Conservation (phyloP, 2,329 filamentous ascomycete genomes). For the Aureobasidium pullulans region DNA sequence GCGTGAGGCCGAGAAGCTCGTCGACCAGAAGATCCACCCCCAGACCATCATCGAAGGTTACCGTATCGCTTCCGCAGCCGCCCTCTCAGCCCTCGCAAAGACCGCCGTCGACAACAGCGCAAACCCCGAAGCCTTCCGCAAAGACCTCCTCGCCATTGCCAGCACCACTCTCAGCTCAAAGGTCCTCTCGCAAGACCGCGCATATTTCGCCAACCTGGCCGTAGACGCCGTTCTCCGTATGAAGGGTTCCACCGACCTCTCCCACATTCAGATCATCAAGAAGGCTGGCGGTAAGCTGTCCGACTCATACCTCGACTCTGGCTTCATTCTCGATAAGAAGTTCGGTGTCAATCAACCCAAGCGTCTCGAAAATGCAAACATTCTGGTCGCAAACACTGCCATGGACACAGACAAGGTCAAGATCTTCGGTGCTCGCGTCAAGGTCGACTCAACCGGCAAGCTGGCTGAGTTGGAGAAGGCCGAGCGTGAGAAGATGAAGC, state of each 20-base stretch:
- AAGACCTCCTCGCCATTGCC: constrained; percentile 84
- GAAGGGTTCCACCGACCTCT: constrained; percentile 84
- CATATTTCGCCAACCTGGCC: constrained; percentile 84
- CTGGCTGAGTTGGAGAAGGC: constrained; percentile 97
- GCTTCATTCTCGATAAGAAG: constrained; percentile 98
- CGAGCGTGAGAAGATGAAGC: constrained; percentile 98
- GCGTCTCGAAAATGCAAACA: constrained; percentile 95
- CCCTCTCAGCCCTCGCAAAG: constrained; percentile 74
- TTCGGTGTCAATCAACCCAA: constrained; percentile 99
- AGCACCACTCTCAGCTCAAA: constrained; percentile 96
- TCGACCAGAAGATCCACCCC: constrained; percentile 97
- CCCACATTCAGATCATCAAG: constrained; percentile 99
- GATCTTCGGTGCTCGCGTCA: constrained; percentile 95
- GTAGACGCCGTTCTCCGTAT: constrained; percentile 86
- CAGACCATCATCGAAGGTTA: constrained; percentile 99
- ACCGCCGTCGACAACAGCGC: constrained; percentile 85
- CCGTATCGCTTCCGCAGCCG: constrained; percentile 89
- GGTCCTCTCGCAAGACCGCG: constrained; percentile 86
- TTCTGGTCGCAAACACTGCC: constrained; percentile 91
- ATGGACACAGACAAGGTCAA: constrained; percentile 99
- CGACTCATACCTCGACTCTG: constrained; percentile 95
- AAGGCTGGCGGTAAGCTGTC: constrained; percentile 96
- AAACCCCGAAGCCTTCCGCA: constrained; percentile 73
- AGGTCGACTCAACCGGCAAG: constrained; percentile 93
- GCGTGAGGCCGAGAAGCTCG: constrained; percentile 91